Base-by-base conservation (phyloP, 177 flowering plant species). In the Vitis hybrid region DNA sequence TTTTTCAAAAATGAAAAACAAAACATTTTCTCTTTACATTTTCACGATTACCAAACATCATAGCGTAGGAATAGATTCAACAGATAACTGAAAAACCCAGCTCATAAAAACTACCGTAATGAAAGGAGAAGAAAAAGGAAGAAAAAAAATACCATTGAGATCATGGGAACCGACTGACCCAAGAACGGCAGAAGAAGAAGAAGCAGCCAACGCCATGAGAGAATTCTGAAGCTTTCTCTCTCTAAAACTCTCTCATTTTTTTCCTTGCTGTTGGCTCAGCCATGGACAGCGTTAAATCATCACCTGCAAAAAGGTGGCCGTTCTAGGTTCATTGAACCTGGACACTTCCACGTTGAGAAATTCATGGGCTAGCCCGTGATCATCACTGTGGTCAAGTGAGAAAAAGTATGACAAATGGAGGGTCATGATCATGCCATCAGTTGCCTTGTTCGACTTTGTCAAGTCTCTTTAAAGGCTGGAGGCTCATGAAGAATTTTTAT, bases 311-410 rank as follows among this genome's bases (percentile, higher is more conserved):
- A 53, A 53, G 16, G n/a, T 14, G 56, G n/a, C 16, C n/a, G 16
- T 10, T 56, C 13, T 2, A 55, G 63, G 68, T 71, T 63, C 68
- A 71, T 39, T 71, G 73, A 71, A 71, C 63, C 73, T 56, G 73
- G 73, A 8, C 73, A 20, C 45, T 39, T 61, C 13, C 56, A 53
- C 16, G 56, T 15, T 5, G 15, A 14, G 56, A 15, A 53, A 14
- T 53, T 53, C n/a, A 5, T 14, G 15, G 16, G 6, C 56, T 53
- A 53, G 16, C 15, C 56, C 18, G 16, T 53, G 16, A 53, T 15
- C 56, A 53, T 16, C 56, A 53, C 56, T 13, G 16, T 16, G 12
- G 5, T 53, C 10, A 15, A 15, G 16, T 12, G 2, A 14, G 16
- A 15, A 12, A 53, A 6, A 53, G 45, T 0, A 39, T 7, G 45